phyloP scores from a whole-genome alignment of 306 rosid genomes.

The Pueraria montana region DNA sequence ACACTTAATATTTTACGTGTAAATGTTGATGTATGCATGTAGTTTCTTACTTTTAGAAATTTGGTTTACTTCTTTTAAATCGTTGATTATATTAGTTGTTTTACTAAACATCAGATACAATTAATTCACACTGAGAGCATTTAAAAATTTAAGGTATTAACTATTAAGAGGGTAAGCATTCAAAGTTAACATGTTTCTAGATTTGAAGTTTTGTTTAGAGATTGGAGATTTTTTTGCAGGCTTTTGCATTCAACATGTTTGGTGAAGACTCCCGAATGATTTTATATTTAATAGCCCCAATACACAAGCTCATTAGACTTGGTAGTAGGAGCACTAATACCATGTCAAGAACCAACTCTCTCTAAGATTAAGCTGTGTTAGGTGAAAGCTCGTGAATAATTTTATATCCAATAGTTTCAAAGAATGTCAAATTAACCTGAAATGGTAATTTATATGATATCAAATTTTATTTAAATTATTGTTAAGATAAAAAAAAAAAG shows the following conservation, averaged over 20 bases:
- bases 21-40: slow-evolving; percentile 33
- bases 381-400: not conserved
- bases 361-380: not conserved
- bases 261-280: not conserved
- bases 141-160: slow-evolving; percentile 7
- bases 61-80: not conserved
- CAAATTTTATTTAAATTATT: slow-evolving; percentile 14
- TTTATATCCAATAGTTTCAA: slow-evolving; percentile 12
- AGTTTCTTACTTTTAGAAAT: slow-evolving; percentile 6
- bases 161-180: slow-evolving; percentile 1
- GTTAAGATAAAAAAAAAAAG: not conserved
- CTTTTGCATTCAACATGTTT: not conserved
- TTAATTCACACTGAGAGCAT: slow-evolving; percentile 16
- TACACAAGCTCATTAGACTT: slow-evolving; percentile 10
- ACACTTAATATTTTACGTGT: slow-evolving; percentile 16
- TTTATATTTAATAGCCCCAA: not conserved
- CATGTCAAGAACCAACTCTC: not conserved
- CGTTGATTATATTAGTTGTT: slow-evolving; percentile 14
- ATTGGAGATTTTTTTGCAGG: slow-evolving; percentile 9
- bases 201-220: slow-evolving; percentile 4
- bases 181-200: slow-evolving; percentile 14
- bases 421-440: not conserved
- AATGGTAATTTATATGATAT: slow-evolving; percentile 9
- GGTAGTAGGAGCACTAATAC: not conserved
- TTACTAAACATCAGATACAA: slow-evolving; percentile 29